Conservation (phyloP, 2,329 filamentous ascomycete genomes). For the Ophiostoma sp. region DNA sequence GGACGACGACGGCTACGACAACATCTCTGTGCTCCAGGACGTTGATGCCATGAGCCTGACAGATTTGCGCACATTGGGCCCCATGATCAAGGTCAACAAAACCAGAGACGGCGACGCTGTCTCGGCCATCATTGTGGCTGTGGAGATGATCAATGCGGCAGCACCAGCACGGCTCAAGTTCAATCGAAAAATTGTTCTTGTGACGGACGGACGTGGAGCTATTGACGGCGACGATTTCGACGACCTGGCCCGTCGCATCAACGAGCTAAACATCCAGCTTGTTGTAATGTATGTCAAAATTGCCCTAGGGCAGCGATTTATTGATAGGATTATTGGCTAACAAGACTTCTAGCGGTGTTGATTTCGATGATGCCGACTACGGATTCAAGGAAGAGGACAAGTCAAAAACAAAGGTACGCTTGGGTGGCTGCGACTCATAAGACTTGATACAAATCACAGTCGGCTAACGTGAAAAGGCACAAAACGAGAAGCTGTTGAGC, state of each 20-base stretch:
- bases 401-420: conserved; percentile 37
- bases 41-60: conserved; percentile 63
- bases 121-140: conserved; percentile 81
- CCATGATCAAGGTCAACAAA: conserved; percentile 64
- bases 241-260: conserved; percentile 71
- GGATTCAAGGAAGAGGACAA: conserved; percentile 94
- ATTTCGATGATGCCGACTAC: conserved; percentile 89
- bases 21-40: conserved; percentile 79
- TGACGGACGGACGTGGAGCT: conserved; percentile 75
- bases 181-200: conserved; percentile 74
- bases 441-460: neutral
- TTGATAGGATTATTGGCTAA: neutral
- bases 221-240: conserved; percentile 72
- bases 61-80: conserved; percentile 65
- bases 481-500: conserved; percentile 71
- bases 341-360: conserved; percentile 64
- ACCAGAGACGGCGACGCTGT: conserved; percentile 77
- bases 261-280: conserved; percentile 74
- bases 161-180: conserved; percentile 82
- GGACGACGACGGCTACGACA: conserved; percentile 71
- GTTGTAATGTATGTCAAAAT: conserved; percentile 65
- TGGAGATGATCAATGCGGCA: conserved; percentile 73
- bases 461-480: conserved; percentile 43
- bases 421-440: too few relatives aligned
- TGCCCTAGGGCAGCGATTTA: too few relatives aligned